Base-by-base conservation (phyloP, 768 basidiomycete genomes). In the Scleroderma citrinum region DNA sequence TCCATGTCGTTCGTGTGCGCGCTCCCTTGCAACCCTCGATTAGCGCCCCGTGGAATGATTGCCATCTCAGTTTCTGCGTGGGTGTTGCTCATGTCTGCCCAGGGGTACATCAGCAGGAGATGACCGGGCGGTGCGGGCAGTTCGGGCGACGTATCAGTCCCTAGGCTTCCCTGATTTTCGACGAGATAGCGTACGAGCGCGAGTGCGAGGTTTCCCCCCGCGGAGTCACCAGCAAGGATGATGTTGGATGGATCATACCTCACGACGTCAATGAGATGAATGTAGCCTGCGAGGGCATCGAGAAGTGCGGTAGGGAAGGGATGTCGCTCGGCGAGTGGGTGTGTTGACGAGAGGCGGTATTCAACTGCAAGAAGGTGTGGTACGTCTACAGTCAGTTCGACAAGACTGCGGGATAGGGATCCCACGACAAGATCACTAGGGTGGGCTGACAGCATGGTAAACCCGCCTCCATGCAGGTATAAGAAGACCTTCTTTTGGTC, bases 291-390 rank as follows among this genome's bases (percentile, higher is more conserved):
- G 4, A 67, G 53, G 12, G 59, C 68, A 52, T 73, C 73, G 21
- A 72, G 50, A 50, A 71, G 61, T 1, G 66, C 64, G n/a, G 67
- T 64, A 1, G 71, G 71, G 60, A 71, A 71, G 5, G 70, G 56
- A 7, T 63, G 52, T 3, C n/a, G 37, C 37, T 55, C 36, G 13
- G 32, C 5, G 45, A 58, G 48, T 38, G 62, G 42, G 38, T 49
- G 38, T 13, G 59, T 50, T 1, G 67, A 55, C 14, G 63, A 58
- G 38, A 68, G 63, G 7, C 72, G 65, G 50, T 70, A 72, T 30
- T 69, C 69, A 39, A 53, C 29, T 14, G 53, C 47, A 31, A 61
- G 48, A 10, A 47, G 38, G 6, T 59, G 39, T 12, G 43, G 40
- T n/a, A 51, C 36, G 23, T 49, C 44, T 7, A 20, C 49, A 13